Percentiles rank a stretch among this genome's conserved stretches.
phyloP scores from a whole-genome alignment of 164 flowering plant species.

The Liriodendron chinense region DNA sequence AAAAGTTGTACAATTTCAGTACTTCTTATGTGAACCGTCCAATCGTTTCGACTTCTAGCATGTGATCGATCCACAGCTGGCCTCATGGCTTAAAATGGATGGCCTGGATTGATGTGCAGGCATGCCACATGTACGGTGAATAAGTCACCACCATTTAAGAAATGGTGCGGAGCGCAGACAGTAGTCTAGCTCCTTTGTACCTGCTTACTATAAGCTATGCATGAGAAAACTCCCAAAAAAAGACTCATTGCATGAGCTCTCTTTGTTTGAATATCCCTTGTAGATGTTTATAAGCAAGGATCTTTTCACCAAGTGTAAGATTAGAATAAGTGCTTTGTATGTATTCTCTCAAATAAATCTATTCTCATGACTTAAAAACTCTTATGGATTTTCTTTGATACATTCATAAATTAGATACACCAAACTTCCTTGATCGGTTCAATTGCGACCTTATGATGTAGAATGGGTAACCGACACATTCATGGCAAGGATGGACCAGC shows the following conservation, averaged over 20 bases:
- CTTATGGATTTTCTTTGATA: not conserved
- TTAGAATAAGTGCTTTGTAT: not conserved
- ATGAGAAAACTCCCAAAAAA: no score
- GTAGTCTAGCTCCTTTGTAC: not conserved
- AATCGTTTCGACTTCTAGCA: no score
- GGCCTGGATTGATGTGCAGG: not conserved
- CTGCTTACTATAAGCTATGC: not conserved
- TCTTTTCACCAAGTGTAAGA: conserved; percentile 18
- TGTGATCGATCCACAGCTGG: not conserved
- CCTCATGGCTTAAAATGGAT: not conserved
- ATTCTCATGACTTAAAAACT: not conserved
- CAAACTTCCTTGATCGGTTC: no score
- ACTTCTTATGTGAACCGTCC: no score
- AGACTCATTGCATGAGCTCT: no score
- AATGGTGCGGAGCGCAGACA: not conserved
- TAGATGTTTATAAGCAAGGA: conserved; percentile 3
- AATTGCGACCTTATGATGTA: no score
- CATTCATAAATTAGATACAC: no score
- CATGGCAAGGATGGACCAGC: no score
- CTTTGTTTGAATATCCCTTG: no score
- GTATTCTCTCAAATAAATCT: not conserved
- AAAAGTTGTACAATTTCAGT: no score
- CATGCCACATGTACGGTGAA: not conserved
- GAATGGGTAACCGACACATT: no score
- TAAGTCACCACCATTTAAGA: not conserved